phyloP scores from a whole-genome alignment of 2,329 filamentous ascomycete species.

The Colletotrichum sp. region DNA sequence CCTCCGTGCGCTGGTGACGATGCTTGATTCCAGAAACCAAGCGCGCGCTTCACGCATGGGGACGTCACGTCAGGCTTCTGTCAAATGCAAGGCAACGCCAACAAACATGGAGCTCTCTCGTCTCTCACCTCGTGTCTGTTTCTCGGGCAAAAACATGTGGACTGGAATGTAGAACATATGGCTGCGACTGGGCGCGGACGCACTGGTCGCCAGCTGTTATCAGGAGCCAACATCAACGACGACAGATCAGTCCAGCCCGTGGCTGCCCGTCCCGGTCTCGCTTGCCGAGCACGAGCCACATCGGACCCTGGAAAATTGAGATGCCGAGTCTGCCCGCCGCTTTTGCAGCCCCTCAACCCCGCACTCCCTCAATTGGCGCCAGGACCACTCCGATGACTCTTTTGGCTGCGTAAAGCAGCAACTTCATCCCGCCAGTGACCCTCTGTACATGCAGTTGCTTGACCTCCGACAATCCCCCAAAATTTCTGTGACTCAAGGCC shows the following conservation, averaged over 20 bases:
- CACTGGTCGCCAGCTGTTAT: constrained; percentile 11
- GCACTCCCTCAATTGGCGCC: background rate
- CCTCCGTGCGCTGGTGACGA: background rate
- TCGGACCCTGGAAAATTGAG: constrained; percentile 22
- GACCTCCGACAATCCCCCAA: constrained; percentile 25
- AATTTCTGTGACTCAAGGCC: constrained; percentile 47
- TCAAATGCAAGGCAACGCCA: background rate
- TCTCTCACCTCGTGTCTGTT: background rate
- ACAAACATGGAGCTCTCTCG: background rate
- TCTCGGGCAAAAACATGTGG: background rate
- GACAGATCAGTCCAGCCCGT: background rate
- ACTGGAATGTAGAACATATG: background rate
- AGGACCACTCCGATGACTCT: background rate
- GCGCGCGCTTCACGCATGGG: background rate
- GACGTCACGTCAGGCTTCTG: background rate
- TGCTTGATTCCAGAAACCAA: background rate
- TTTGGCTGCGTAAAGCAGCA: background rate
- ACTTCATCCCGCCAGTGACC: constrained; percentile 13
- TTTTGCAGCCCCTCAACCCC: constrained; percentile 20
- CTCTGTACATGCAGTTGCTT: constrained; percentile 10
- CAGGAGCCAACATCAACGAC: background rate
- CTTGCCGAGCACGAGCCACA: background rate
- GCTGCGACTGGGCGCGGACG: background rate
- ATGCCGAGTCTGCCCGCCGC: constrained; percentile 12
- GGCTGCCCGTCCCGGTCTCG: background rate